Evolutionary conservation across 352 stramenopile genomes (phyloP), one percentile per base, ranked within the genome.

Genomic region (Pythium sp.): DNA sequence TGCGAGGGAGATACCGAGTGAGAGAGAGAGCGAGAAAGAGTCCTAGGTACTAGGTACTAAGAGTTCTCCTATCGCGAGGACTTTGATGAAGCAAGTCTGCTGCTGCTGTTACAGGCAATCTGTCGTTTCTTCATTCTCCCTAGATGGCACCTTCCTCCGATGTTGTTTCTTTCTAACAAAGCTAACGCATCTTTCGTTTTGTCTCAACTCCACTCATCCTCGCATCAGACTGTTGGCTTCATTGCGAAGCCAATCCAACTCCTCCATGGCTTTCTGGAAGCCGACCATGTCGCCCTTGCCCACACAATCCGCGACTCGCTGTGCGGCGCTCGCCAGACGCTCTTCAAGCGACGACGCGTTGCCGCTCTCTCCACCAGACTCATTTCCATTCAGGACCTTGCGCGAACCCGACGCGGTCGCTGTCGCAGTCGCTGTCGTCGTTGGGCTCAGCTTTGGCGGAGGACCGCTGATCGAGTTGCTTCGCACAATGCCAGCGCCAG

Each of bases 231-330:
- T 90, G 69, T 72, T 94, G 43, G 84, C 84, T 69, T 94, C 87
- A 64, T 85, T 91, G 24, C 87, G 84, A 58, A 94, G 79, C 73
- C 75, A 86, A 60, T 93, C 87, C 26, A 94, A 71, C 67, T 93
- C 84, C 58, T 87, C 80, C 84, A 94, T 94, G 41, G 87, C 87
- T 22, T 82, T 77, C 69, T 94, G 80, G 78, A 93, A 94, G 38
- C 81, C 86, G 51, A 79, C 68, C 87, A 94, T 94, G 72, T 94
- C 85, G 34, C 83, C 80, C 55, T 90, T 91, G 54, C 75, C 78
- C 49, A 92, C 87, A 43, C 87, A 94, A 43, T 91, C 81, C 7
- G 87, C 84, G 22, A 94, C 83, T 36, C 69, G 77, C 69, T 94
- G 84, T 2, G 84, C 86, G 22, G 84, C 82, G 9, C 76, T 70